These are phyloP conservation scores for Physcomitrellopsis africana DNA, from an alignment of 225 moss, liverwort and hornwort species.

Conservation along the genomic window DNA sequence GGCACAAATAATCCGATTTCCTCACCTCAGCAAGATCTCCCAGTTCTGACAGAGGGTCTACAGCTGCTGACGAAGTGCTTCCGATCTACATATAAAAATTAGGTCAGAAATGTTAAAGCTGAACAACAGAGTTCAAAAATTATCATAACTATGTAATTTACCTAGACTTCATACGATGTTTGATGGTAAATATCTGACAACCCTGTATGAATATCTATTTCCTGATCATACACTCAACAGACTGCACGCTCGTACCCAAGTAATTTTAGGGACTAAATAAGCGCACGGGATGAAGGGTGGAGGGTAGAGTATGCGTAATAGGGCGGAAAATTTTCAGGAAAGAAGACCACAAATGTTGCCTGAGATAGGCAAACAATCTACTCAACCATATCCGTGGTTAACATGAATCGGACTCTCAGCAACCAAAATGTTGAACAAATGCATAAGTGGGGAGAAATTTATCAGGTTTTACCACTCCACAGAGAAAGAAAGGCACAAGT, in stretches of 20 bases:
- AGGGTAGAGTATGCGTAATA: no score
- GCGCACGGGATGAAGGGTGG: neutral
- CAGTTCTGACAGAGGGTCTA: conserved; percentile 67
- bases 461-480: conserved; percentile 54
- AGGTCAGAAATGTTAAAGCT: neutral
- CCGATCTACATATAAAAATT: conserved; percentile 59
- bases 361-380: neutral
- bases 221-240: neutral
- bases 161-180: neutral
- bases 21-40: conserved; percentile 64
- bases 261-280: neutral
- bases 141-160: neutral
- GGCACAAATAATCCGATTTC: conserved; percentile 7
- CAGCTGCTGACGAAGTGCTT: conserved; percentile 79
- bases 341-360: neutral
- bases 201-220: neutral
- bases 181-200: neutral
- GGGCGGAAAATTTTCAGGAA: no score
- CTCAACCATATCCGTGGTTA: neutral
- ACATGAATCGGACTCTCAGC: neutral
- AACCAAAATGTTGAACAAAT: neutral
- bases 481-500: conserved; percentile 73
- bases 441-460: conserved; percentile 4
- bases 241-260: neutral
- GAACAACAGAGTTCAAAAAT: neutral